These are phyloP conservation scores for Leucocoprinus leucothites DNA, from an alignment of 768 basidiomycete species.

Conservation along the genomic window DNA sequence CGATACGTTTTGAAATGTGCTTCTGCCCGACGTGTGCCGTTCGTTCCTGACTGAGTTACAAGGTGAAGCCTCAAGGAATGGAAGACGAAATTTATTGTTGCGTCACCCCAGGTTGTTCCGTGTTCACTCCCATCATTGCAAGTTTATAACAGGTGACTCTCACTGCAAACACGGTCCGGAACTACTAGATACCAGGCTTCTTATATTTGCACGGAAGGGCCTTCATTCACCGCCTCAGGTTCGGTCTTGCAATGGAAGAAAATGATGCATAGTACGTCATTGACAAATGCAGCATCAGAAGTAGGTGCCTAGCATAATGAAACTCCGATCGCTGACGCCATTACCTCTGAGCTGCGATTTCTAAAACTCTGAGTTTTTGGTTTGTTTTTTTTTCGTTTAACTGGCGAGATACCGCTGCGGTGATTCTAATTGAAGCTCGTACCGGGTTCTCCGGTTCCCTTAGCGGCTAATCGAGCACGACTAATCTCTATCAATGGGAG, in stretches of 20 bases:
- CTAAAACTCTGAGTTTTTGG: not conserved
- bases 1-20: not conserved
- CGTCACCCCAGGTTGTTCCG: too few species aligned
- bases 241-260: not conserved
- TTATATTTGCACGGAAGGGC: not conserved
- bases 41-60: too few species aligned
- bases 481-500: not conserved
- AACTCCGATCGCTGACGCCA: not conserved
- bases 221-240: not conserved
- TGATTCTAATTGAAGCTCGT: too few species aligned
- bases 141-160: not conserved
- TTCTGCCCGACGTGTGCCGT: too few species aligned
- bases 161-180: not conserved
- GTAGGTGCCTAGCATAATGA: not conserved
- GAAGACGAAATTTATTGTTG: too few species aligned
- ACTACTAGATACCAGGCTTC: slow-evolving; percentile 1
- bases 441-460: not conserved
- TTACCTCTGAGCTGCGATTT: not conserved
- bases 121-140: too few species aligned
- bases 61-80: too few species aligned
- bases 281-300: not conserved
- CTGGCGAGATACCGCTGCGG: not conserved
- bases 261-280: not conserved
- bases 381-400: not conserved
- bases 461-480: not conserved